phyloP scores from a whole-genome alignment of 2,329 filamentous ascomycete genomes.

The Colletotrichum aenigma region DNA sequence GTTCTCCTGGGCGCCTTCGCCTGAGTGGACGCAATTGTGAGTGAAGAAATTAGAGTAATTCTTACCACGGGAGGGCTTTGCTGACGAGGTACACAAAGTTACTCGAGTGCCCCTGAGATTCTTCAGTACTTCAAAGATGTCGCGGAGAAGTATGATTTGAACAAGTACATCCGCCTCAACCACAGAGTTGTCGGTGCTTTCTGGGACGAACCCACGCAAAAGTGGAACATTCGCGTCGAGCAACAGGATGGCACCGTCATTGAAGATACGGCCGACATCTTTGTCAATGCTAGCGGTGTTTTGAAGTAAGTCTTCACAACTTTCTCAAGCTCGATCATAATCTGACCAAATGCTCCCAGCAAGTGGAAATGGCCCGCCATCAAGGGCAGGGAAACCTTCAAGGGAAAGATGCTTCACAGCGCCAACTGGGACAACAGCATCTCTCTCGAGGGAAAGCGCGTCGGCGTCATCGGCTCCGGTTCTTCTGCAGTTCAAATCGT shows the following conservation, averaged over 20 bases:
- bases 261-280: conserved; percentile 22
- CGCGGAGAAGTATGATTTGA: conserved; percentile 24
- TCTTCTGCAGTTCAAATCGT: conserved; percentile 36
- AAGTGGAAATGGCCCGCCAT: conserved; percentile 34
- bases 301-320: conserved; percentile 37
- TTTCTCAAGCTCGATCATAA: neutral
- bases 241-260: conserved; percentile 5
- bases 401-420: conserved; percentile 32
- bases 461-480: conserved; percentile 32
- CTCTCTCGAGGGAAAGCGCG: conserved; percentile 27
- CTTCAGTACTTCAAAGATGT: conserved; percentile 27
- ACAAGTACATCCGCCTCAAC: conserved; percentile 24
- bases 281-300: conserved; percentile 44
- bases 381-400: conserved; percentile 29
- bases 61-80: neutral
- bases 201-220: conserved; percentile 26
- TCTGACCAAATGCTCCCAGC: conserved; percentile 4
- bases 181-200: conserved; percentile 21
- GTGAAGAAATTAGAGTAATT: neutral
- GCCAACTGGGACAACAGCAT: conserved; percentile 31
- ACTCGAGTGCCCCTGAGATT: conserved; percentile 26
- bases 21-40: conserved; percentile 9
- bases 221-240: conserved; percentile 22
- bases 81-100: neutral
- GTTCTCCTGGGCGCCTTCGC: conserved; percentile 13